Evolutionary conservation across 345 rosid genomes (phyloP), one percentile per base, ranked within the genome.

Genomic region (Garcia nutans): DNA sequence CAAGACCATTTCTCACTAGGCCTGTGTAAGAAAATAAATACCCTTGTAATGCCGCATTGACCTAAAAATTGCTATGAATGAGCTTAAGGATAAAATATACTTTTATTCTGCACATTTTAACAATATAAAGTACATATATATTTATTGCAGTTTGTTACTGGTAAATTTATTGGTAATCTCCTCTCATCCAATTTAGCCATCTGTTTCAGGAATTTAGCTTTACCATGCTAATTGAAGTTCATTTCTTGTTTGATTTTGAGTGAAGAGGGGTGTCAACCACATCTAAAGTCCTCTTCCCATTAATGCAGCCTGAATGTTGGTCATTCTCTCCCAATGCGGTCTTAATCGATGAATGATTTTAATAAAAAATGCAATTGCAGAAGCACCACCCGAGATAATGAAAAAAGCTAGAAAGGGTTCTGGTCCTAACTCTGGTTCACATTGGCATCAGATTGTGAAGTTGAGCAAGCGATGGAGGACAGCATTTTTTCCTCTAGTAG

Each of bases 351-450:
- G 44, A 63, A 64, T 6, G 10, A 64, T 11, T 3, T 75, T 62
- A 56, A 79, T 74, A 0, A 74, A 16, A 23, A 79, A 23, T 42
- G 78, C 82, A 63, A 74, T 56, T 28, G 33, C 55, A 31, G 82
- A 79, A 17, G 71, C 70, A 58, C 65, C 22, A 26, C 78, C 75
- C 52, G 75, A 79, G 55, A 70, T 20, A n/a, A 74, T 62, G 45
- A 79, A 79, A n/a, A 79, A 74, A 5, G 78, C 75, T 31, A 24
- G 42, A 59, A 79, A 79, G 0, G 82, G 67, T 19, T 31, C 55
- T 10, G 75, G 44, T 63, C 82, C 78, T 63, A 79, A 47, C 77
- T n/a, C 28, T 66, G 68, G 49, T 20, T 70, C 5, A 1, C 41
- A 59, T 28, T 12, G 1, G 59, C 6, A 64, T 10, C 31, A 68